Evolutionary conservation across 1,284 basidiomycete genomes (phyloP), one percentile per base, ranked within the genome.

Genomic region (Thecaphora thlaspeos): DNA sequence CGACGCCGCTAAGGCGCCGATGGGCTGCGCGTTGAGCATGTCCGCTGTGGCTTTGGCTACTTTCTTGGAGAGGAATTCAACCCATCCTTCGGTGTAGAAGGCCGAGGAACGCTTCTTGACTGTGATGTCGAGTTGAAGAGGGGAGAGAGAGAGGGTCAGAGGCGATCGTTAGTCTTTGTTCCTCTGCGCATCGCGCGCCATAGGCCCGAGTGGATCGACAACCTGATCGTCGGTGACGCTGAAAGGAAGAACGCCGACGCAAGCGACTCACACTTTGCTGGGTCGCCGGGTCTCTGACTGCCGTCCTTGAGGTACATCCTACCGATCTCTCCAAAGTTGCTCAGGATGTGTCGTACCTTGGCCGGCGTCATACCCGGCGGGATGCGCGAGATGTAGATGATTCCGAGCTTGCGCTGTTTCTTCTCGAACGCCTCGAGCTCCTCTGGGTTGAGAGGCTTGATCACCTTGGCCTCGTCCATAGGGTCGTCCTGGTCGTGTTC

Each of bases 311-410:
- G 56, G 42, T 69, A 77, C 45, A 77, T 71, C 8, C 75, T 56
- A 0, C 67, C 74, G 14, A 76, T 56, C 41, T 75, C 74, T 37
- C 75, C 75, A 57, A 76, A 75, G 41, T 70, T 66, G 40, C 65
- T 63, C 3, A 77, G 68, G 19, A 77, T 70, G 81, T 98, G 91
- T 54, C 91, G 87, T 37, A 98, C 90, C 80, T 98, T 98, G 24
- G 90, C 84, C 22, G 94, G 93, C 22, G 89, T 90, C 95, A 99
- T 98, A 1, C 93, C 95, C n/a, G 93, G 94, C 1, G 95, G 95
- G 71, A 98, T 88, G 37, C 94, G 84, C 17, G 91, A 95, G 49
- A 99, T 91, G 79, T 97, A 99, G 43, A 98, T 81, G 55, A 98
- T 87, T 0, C 91, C 94, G 36, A 64, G 53, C 46, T 72, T 74